These are phyloP conservation scores for Yamadazyma nakazawae DNA, from an alignment of 805 yeast species.

Conservation along the genomic window DNA sequence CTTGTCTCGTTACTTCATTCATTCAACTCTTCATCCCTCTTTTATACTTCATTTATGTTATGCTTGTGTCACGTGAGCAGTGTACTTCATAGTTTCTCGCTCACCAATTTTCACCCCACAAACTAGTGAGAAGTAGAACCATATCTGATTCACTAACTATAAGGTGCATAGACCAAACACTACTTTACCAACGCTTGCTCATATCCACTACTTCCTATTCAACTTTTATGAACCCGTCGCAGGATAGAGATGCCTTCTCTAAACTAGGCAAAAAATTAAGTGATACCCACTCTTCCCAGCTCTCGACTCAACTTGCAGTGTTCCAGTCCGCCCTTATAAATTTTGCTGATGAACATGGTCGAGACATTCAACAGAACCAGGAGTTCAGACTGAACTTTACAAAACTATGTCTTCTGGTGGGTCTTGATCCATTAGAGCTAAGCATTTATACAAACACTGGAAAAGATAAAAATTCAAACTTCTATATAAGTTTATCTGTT, in stretches of 20 bases:
- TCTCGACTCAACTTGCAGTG: slow-evolving; percentile 67
- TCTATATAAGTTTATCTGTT: slow-evolving; percentile 64
- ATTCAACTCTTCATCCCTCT: not conserved
- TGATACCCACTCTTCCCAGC: slow-evolving; percentile 54
- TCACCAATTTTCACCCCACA: not conserved
- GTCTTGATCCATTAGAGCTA: slow-evolving; percentile 72
- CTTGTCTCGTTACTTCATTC: no score
- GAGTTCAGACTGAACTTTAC: slow-evolving; percentile 70
- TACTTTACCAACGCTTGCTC: no score
- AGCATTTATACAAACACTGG: slow-evolving; percentile 24
- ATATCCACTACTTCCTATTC: no score
- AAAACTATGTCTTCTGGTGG: slow-evolving; percentile 72
- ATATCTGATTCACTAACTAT: no score
- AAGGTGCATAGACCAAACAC: no score
- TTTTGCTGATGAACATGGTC: slow-evolving; percentile 70
- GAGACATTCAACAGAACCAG: slow-evolving; percentile 60
- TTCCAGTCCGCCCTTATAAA: slow-evolving; percentile 75
- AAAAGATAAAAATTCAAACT: slow-evolving; percentile 45
- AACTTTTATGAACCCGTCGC: not conserved
- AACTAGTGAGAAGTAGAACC: not conserved
- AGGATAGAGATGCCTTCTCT: slow-evolving; percentile 35
- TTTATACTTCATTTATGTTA: not conserved
- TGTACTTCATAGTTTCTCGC: not conserved
- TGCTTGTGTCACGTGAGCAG: not conserved
- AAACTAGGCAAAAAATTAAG: slow-evolving; percentile 50